phyloP scores from a whole-genome alignment of 2,329 filamentous ascomycete genomes.

The Xylariaceae sp. region DNA sequence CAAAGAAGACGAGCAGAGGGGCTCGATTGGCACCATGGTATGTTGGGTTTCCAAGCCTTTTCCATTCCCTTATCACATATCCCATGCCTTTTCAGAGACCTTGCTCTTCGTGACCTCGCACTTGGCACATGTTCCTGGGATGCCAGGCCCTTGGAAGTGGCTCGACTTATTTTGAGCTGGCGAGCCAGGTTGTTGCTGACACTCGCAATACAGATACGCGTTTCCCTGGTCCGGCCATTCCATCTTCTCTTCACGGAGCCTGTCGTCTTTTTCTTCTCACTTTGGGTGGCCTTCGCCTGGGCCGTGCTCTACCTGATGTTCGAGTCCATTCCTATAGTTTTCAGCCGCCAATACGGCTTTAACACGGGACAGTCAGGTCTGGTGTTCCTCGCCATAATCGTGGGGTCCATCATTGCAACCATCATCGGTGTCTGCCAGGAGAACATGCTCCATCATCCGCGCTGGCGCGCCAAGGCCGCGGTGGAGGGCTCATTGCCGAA shows the following conservation, averaged over 20 bases:
- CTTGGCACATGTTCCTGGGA: no score
- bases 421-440: conserved; percentile 66
- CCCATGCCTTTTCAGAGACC: no score
- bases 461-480: conserved; percentile 25
- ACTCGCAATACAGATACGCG: no score
- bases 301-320: conserved; percentile 82
- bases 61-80: no score
- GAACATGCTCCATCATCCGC: conserved; percentile 44
- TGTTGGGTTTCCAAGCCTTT: no score
- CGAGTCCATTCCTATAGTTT: conserved; percentile 71
- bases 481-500: conserved; percentile 27
- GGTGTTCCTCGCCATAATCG: conserved; percentile 66
- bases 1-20: conserved; percentile 67
- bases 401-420: conserved; percentile 60
- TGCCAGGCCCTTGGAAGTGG: no score
- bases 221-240: conserved; percentile 73
- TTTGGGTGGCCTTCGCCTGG: conserved; percentile 90
- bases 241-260: conserved; percentile 68
- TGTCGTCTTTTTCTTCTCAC: conserved; percentile 76
- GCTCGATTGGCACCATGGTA: conserved; percentile 60
- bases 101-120: no score
- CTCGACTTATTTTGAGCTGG: no score
- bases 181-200: no score
- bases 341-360: conserved; percentile 60
- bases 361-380: conserved; percentile 58